A percentile compares a stretch with the other conserved stretches of the same genome.
phyloP scores from a whole-genome alignment of 257 asterid genomes.

The Capsicum pubescens region DNA sequence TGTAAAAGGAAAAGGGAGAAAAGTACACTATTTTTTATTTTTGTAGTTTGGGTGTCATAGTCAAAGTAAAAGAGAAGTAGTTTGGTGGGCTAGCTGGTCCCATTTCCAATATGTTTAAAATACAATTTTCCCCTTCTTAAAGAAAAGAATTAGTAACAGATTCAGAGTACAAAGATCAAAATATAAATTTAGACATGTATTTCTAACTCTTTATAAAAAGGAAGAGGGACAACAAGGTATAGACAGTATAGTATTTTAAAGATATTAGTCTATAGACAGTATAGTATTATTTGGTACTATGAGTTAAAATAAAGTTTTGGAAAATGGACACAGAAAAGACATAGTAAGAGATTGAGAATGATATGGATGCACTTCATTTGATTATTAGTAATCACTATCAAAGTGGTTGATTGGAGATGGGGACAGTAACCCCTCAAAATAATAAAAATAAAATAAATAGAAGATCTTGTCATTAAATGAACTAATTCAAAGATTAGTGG shows the following conservation, averaged over 20 bases:
- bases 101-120: background rate
- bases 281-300: background rate
- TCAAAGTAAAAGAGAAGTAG: conserved; percentile 18
- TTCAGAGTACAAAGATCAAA: conserved; percentile 15
- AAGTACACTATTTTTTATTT: background rate
- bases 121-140: background rate
- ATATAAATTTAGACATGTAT: background rate
- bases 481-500: background rate
- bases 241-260: conserved; percentile 23
- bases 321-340: background rate
- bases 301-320: conserved; percentile 31
- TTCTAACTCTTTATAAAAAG: background rate
- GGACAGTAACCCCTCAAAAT: background rate
- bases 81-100: conserved; percentile 20
- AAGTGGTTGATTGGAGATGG: conserved; percentile 27
- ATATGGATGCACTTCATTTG: conserved; percentile 36
- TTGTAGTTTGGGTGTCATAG: background rate
- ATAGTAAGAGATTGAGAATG: conserved; percentile 25
- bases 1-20: background rate
- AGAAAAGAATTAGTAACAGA: background rate
- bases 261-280: background rate
- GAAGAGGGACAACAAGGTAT: background rate
- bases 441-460: background rate
- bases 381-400: conserved; percentile 31
- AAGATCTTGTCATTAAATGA: background rate